Evolutionary conservation across 768 basidiomycete genomes (phyloP), one percentile per base, ranked within the genome.

Genomic region (Suillus fuscotomentosus): DNA sequence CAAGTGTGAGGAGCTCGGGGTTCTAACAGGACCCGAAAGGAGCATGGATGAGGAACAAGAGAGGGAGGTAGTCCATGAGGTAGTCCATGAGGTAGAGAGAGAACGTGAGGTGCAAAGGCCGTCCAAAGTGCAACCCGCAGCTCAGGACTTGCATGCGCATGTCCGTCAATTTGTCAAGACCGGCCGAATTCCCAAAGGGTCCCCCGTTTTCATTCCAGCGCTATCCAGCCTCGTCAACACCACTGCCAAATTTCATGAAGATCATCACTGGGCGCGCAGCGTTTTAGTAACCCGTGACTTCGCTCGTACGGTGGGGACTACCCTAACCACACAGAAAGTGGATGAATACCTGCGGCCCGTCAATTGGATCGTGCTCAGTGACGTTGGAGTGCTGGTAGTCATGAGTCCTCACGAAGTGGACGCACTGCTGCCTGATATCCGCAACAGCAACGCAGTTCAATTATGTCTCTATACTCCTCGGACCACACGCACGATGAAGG

Each of bases 41-140:
- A 68, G 61, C 34, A 69, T 81, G 69, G 78, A 79, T 34, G 82
- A 84, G 65, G 84, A 85, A 64, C 84, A 85, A 65, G 84, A 85
- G 60, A 71, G 83, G 38, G 83, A 85, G 63, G 71, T 85, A 11
- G 66, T 69, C 6, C 81, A 81, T 27, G 83, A 85, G 63, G 71
- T 85, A 11, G 66, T 69, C 6, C 81, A 81, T 27, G 84, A 85
- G 68, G 70, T 76, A 8, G 82, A 84, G 66, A 70, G 67, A 4
- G 83, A 85, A 65, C 71, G 69, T 10, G 73, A 84, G 60, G 64
- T 78, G 1, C 71, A 81, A 66, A 73, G 81, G 6, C 79, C 81
- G 4, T 68, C 73, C 0, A 70, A 51, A 27, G 73, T 73, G 11
- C 8, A 47, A 17, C 65, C 75, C 8, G 68, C 67, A 3, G 11